Base-by-base conservation (phyloP, 2,329 filamentous ascomycete species). In the Aureobasidium sp. region DNA sequence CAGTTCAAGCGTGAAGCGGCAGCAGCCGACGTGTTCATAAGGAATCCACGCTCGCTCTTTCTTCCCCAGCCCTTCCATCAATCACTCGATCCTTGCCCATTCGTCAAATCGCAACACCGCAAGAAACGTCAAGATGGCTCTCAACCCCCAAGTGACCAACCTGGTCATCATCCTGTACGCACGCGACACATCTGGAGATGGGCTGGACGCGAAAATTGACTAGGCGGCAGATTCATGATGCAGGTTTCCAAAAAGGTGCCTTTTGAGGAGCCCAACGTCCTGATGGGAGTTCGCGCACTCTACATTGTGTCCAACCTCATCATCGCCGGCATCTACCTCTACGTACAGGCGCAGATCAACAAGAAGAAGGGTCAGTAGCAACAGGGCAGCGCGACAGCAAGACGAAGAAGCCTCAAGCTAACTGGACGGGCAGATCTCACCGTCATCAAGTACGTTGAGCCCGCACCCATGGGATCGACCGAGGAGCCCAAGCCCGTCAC, bases 361-460 rank as follows among this genome's bases (percentile, higher is more conserved):
- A 89, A 89, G 79, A 97, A 97, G 86, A 97, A 95, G 83, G 94
- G 94, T 97, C 84, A 39, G 49, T 56, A 17, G 48, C 40, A 42
- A 31, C 12, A 1, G 37, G 17, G 47, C 2, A 24, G 19, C 17
- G 48, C n/a, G 37, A 19, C 24, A 49, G 40, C 39, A 47, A 39
- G 31, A 33, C 31, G 2, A 59, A 50, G 24, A 9, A 42, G 40
- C n/a, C 24, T 40, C 24, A 37, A 45, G 37, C 62, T 65, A 42
- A 65, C 33, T 12, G 24, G 33, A 31, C 29, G 6, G 17, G 37
- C 57, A 97, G 94, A 99, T 74, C 84, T 97, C 79, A 96, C 92
- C 27, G 96, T 94, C 3, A 86, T 99, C 74, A 97, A 99, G 80
- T 99, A 99, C 79, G 92, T 99, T 74, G 94, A 99, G 81, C 93